phyloP scores from a whole-genome alignment of 2,329 filamentous ascomycete genomes.

The Decorospora gaudefroyi region DNA sequence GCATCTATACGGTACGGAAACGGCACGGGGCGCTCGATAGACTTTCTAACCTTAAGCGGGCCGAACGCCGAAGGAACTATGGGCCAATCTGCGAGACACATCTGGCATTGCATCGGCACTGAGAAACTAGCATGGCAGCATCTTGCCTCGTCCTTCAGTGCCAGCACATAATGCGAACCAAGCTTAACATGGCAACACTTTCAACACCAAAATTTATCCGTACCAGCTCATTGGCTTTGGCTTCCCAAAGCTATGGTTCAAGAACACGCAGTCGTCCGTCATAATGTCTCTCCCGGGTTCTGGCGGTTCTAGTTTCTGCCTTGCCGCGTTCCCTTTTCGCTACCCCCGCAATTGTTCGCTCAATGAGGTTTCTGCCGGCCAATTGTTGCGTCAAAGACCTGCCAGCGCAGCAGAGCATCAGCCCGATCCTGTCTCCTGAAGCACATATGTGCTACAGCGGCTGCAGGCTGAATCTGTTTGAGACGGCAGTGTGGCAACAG shows the following conservation, averaged over 20 bases:
- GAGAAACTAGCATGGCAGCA: slow-evolving; percentile 33
- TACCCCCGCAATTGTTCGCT: slow-evolving; percentile 34
- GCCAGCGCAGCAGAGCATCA: slow-evolving; percentile 42
- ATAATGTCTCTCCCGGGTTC: slow-evolving; percentile 37
- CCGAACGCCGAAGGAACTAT: slow-evolving; percentile 22
- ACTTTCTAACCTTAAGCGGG: slow-evolving; percentile 35
- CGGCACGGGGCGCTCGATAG: slow-evolving; percentile 38
- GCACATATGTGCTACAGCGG: slow-evolving; percentile 27
- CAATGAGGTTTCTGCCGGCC: slow-evolving; percentile 31
- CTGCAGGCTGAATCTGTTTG: slow-evolving; percentile 27
- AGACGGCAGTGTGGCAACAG: slow-evolving; percentile 33
- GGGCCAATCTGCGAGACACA: slow-evolving; percentile 38
- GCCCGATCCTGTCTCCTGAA: slow-evolving; percentile 25
- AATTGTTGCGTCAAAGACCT: slow-evolving; percentile 33
- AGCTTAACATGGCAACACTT: slow-evolving; percentile 31
- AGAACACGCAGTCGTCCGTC: slow-evolving; percentile 33
- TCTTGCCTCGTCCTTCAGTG: slow-evolving; percentile 33
- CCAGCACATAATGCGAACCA: slow-evolving; percentile 41
- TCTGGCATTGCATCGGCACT: slow-evolving; percentile 34
- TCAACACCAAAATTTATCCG: slow-evolving; percentile 21
- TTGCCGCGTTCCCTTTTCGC: slow-evolving; percentile 28
- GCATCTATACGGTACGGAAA: slow-evolving; percentile 33
- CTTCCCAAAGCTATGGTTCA: slow-evolving; percentile 28
- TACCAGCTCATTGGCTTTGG: slow-evolving; percentile 32
- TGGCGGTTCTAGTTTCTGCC: slow-evolving; percentile 30